Evolutionary conservation across 2,329 filamentous ascomycete genomes (phyloP).

Genomic region (Talaromyces rugulosus): DNA sequence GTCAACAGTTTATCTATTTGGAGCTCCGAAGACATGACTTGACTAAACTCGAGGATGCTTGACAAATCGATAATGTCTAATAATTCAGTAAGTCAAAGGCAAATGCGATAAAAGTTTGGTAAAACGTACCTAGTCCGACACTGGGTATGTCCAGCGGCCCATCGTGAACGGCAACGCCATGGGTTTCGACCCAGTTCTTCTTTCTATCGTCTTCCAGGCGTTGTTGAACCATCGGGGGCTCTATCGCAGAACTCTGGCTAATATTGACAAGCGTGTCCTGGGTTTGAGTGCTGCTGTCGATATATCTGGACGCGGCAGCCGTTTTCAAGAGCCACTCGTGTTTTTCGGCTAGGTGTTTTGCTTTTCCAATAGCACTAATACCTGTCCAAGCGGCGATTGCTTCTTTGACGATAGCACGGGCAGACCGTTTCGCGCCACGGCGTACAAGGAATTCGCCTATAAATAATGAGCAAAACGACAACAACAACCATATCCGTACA

Average conservation of each 20-base stretch:
- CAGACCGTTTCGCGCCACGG: slow-evolving; percentile 55
- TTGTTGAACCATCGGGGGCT: slow-evolving; percentile 25
- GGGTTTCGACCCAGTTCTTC: slow-evolving; percentile 41
- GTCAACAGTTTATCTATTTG: slow-evolving; percentile 59
- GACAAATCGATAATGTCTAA: slow-evolving; percentile 61
- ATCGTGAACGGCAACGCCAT: slow-evolving; percentile 33
- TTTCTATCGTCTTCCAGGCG: slow-evolving; percentile 37
- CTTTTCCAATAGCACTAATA: slow-evolving; percentile 57
- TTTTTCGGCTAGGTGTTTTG: slow-evolving; percentile 53
- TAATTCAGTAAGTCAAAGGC: slow-evolving; percentile 36
- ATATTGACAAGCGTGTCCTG: slow-evolving; percentile 45
- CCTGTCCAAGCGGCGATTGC: slow-evolving; percentile 56
- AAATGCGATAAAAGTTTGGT: background rate
- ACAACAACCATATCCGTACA: background rate
- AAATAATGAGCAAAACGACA: background rate
- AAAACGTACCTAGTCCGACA: slow-evolving; percentile 33
- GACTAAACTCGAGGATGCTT: slow-evolving; percentile 61
- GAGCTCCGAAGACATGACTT: slow-evolving; percentile 62
- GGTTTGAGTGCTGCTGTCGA: slow-evolving; percentile 57
- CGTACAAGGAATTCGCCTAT: slow-evolving; percentile 51
- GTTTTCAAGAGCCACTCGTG: slow-evolving; percentile 59
- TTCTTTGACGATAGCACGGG: slow-evolving; percentile 55
- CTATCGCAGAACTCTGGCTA: slow-evolving; percentile 26
- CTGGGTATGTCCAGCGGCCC: slow-evolving; percentile 39
- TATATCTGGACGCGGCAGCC: slow-evolving; percentile 46